Base-by-base conservation (phyloP, 192 early-diverging fungal genomes). In the Chytriomyces confervae region DNA sequence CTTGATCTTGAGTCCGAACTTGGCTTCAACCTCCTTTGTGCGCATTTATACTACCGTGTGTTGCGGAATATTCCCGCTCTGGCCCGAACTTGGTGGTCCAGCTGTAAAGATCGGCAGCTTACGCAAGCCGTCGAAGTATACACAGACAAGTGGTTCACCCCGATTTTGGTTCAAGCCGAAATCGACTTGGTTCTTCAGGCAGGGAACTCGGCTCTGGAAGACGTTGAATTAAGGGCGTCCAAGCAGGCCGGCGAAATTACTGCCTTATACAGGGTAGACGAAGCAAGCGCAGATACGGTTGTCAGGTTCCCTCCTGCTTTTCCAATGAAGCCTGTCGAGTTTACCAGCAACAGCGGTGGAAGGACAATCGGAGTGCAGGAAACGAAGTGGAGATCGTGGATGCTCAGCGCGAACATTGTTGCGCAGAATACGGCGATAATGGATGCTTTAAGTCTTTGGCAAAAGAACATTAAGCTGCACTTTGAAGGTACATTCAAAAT, bases 391-490 rank as follows among this genome's bases (percentile, higher is more conserved):
- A 77, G 91, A 49, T 81, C 83, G 27, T 93, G 92, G 92, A 83
- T 92, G 71, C 76, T 93, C 74, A 86, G 83, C 79, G 85, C 80
- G 79, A 86, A 51, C 87, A 86, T 92, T 79, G 79, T 89, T 72
- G 83, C 86, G 0, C 91, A 96, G 80, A 95, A 97, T 80, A 91
- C 91, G 10, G 89, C 91, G 5, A 84, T 97, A 44, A 90, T 92
- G 57, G 93, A 95, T 74, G 94, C 93, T 0, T 80, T 98, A 61
- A 84, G 85, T 5, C 79, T 95, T 67, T 92, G 96, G 72, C 84
- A 93, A 57, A 90, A 90, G 69, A 99, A 99, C 79, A 89, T 96
- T 23, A 85, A 86, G n/a, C 83, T 95, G 49, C 96, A 97, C 79
- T 97, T 98, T 85, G 92, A 94, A 50, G 97, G 96, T n/a, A 84